Base-by-base conservation (phyloP, 352 stramenopile species). In the Phytophthora parvispora region DNA sequence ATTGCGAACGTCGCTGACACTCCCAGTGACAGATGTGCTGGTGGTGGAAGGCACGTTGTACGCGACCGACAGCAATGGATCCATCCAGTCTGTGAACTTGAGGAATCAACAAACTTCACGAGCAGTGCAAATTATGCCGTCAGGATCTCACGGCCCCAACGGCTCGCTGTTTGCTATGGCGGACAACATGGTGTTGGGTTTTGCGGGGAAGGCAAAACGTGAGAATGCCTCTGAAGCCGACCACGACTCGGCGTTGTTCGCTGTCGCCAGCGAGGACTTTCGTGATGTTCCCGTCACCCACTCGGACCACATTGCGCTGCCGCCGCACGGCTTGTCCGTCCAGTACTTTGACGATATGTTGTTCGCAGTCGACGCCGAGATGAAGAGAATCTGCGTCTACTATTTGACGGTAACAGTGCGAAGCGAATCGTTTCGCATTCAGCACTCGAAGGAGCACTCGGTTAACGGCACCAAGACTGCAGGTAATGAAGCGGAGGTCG, bases 361-460 rank as follows among this genome's bases (percentile, higher is more conserved):
- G 16, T 72, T 86, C 16, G 38, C 74, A 20, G 18, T 81, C 2
- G 67, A 87, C 40, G 50, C 61, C 1, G 1, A 71, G 0, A 31
- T 45, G 18, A 28, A 57, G 28, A 52, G 48, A 52, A 43, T 83
- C 8, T 52, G 59, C 3, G 60, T 78, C 0, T 49, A 65, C 51
- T 42, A 67, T 22, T 38, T 80, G 2, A 42, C 58, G 3, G 80
- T 83, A 16, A 86, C 80, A 12, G 74, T 86, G 24, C 74, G 78
- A 29, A 91, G 81, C 28, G 81, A 91, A 25, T 87, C 80, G 3
- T 89, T 82, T 29, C 74, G 77, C 3, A 90, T 91, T 18, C 66
- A 73, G 29, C 80, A 84, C 43, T 76, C 77, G 1, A 79, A 73
- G 3, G 51, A 75, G 4, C 48, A 67, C 31, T 66, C 51, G 4